Evolutionary conservation across 805 yeast genomes (phyloP).

Genomic region (Metschnikowia koreensis): DNA sequence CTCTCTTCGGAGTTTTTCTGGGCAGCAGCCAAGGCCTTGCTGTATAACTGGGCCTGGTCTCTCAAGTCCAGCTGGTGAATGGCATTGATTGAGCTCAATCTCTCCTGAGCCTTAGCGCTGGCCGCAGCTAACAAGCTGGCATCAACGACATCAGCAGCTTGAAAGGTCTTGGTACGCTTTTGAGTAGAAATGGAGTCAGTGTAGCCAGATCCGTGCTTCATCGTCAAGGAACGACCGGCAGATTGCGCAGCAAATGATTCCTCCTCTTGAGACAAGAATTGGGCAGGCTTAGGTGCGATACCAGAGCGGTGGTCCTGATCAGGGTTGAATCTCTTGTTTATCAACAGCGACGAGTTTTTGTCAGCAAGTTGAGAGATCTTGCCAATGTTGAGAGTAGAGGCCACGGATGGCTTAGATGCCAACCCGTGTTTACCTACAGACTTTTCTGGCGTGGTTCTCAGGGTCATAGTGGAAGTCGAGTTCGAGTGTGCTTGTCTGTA

Average conservation of each 20-base stretch:
- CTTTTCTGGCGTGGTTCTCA: constrained; percentile 44
- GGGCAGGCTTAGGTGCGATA: constrained; percentile 24
- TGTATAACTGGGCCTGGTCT: constrained; percentile 56
- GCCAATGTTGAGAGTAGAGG: constrained; percentile 30
- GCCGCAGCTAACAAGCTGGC: constrained; percentile 50
- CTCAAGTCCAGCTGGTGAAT: constrained; percentile 31
- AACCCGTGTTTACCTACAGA: constrained; percentile 36
- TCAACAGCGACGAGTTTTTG: constrained; percentile 38
- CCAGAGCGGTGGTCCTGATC: constrained; percentile 43
- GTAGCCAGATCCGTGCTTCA: constrained; percentile 34
- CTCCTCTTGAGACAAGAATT: constrained; percentile 39
- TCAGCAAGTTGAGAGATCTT: constrained; percentile 37
- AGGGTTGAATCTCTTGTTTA: constrained; percentile 43
- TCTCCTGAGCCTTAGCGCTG: constrained; percentile 43
- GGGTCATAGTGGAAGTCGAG: constrained; percentile 45
- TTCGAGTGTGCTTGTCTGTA: constrained; percentile 35
- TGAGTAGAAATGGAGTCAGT: constrained; percentile 26
- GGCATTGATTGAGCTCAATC: constrained; percentile 33
- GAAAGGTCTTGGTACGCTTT: constrained; percentile 32
- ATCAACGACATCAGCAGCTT: constrained; percentile 45
- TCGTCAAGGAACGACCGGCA: constrained; percentile 57
- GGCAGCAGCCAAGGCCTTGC: constrained; percentile 74
- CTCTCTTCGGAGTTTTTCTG: constrained; percentile 64
- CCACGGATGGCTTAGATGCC: constrained; percentile 23
- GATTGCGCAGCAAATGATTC: constrained; percentile 53